Percentiles rank a stretch among this genome's conserved stretches.
These are phyloP conservation scores for Histomonas meleagridis DNA, from an alignment of 208 protist species.

Conservation along the genomic window DNA sequence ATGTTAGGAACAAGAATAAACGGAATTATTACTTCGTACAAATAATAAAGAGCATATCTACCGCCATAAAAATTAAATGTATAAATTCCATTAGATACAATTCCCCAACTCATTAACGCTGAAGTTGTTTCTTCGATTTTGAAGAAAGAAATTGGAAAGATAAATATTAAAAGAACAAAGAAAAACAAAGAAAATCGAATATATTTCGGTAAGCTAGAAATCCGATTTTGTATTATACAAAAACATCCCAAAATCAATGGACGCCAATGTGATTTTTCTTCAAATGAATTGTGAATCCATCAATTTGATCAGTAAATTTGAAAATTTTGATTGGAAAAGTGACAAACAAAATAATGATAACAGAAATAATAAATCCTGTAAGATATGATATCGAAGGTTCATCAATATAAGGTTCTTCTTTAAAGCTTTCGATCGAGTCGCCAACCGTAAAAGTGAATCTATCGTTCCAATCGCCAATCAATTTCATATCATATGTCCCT, in stretches of 20 bases:
- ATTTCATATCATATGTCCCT: neutral
- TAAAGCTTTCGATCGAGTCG: no score
- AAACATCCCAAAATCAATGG: neutral
- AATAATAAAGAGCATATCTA: neutral
- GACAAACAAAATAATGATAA: neutral
- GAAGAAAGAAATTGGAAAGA: constrained; percentile 6
- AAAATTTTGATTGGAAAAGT: neutral
- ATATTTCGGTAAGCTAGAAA: no score
- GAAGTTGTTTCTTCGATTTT: neutral
- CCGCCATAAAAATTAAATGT: neutral
- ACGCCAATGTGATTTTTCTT: neutral
- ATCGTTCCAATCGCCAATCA: neutral
- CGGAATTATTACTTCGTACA: no score
- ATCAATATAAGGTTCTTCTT: neutral
- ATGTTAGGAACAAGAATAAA: no score
- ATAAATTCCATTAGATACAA: neutral
- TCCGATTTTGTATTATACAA: neutral
- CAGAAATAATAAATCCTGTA: no score
- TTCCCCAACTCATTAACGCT: neutral
- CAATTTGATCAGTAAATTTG: neutral
- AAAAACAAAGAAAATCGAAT: neutral
- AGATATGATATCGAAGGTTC: neutral
- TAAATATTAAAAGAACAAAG: neutral
- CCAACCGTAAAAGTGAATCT: neutral
- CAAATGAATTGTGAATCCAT: neutral